These are phyloP conservation scores for Fusarium duplospermum DNA, from an alignment of 2,329 filamentous ascomycete genomes.

Conservation along the genomic window DNA sequence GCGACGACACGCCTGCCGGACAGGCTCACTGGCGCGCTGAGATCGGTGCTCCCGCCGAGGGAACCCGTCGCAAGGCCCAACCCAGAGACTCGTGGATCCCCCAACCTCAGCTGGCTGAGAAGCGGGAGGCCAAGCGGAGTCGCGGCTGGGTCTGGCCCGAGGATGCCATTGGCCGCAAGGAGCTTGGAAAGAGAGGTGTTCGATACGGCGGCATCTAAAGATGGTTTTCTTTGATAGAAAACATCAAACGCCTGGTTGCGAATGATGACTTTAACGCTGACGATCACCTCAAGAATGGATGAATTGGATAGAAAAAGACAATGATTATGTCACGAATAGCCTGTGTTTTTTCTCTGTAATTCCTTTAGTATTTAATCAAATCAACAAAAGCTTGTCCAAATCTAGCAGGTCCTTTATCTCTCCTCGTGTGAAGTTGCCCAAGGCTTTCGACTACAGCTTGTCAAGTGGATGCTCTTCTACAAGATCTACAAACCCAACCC, in stretches of 20 bases:
- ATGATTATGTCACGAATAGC: slow-evolving; percentile 26
- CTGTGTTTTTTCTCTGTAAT: slow-evolving; percentile 11
- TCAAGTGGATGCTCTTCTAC: not conserved
- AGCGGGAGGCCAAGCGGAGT: slow-evolving; percentile 78
- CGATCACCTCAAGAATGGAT: slow-evolving; percentile 15
- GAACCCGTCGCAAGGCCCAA: slow-evolving; percentile 76
- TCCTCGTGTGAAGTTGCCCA: not conserved
- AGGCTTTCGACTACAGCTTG: not conserved
- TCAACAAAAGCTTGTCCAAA: slow-evolving; percentile 6
- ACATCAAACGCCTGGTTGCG: slow-evolving; percentile 5
- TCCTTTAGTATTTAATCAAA: slow-evolving; percentile 29
- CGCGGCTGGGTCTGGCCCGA: slow-evolving; percentile 83
- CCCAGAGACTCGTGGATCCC: slow-evolving; percentile 83
- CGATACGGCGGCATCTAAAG: slow-evolving; percentile 58
- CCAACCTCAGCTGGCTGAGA: slow-evolving; percentile 77
- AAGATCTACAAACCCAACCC: not conserved
- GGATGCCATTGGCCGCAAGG: slow-evolving; percentile 77
- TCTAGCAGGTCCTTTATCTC: not conserved
- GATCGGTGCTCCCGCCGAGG: slow-evolving; percentile 79
- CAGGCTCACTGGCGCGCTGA: slow-evolving; percentile 75
- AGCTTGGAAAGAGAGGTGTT: slow-evolving; percentile 75
- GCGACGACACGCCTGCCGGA: slow-evolving; percentile 64
- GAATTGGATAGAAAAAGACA: slow-evolving; percentile 30
- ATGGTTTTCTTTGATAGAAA: not conserved
- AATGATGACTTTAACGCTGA: slow-evolving; percentile 17